These are phyloP conservation scores for Trematosphaeria pertusa DNA, from an alignment of 2,329 filamentous ascomycete genomes.

Conservation along the genomic window DNA sequence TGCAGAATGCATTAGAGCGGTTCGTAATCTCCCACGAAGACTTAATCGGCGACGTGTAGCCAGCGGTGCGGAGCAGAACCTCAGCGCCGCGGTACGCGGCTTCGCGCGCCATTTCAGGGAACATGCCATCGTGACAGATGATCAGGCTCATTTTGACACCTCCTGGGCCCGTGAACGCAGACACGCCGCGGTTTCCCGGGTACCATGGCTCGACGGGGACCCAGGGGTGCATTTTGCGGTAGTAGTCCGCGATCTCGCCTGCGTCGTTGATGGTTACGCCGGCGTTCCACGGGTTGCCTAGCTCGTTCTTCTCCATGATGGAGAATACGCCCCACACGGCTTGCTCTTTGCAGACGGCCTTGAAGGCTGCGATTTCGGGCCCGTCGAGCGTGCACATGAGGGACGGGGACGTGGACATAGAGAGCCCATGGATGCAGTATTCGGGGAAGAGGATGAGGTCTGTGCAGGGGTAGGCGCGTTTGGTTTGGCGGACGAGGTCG, in stretches of 20 bases:
- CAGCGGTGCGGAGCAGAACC: conserved; percentile 30
- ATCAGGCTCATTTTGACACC: conserved; percentile 30
- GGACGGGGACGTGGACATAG: conserved; percentile 30
- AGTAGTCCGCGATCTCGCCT: conserved; percentile 30
- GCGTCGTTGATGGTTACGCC: conserved; percentile 27
- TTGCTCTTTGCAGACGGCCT: conserved; percentile 27
- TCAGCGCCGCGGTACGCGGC: conserved; percentile 34
- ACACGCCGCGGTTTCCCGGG: conserved; percentile 30
- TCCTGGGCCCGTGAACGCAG: conserved; percentile 25
- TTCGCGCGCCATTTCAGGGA: conserved; percentile 36
- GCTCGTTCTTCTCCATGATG: conserved; percentile 36
- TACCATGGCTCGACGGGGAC: conserved; percentile 32
- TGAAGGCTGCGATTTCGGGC: conserved; percentile 36
- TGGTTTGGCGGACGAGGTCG: conserved; percentile 17
- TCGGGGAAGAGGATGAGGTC: conserved; percentile 38
- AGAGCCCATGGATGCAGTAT: conserved; percentile 38
- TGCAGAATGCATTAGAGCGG: conserved; percentile 29
- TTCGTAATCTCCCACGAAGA: conserved; percentile 33
- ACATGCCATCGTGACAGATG: conserved; percentile 37
- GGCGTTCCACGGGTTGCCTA: conserved; percentile 33
- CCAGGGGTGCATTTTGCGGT: conserved; percentile 37
- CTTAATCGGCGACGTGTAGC: conserved; percentile 32
- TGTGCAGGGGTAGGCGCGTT: conserved; percentile 25
- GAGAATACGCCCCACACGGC: conserved; percentile 38
- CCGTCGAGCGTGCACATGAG: conserved; percentile 38